phyloP scores from a whole-genome alignment of 1,284 basidiomycete species.

The Coniferiporia weirii region DNA sequence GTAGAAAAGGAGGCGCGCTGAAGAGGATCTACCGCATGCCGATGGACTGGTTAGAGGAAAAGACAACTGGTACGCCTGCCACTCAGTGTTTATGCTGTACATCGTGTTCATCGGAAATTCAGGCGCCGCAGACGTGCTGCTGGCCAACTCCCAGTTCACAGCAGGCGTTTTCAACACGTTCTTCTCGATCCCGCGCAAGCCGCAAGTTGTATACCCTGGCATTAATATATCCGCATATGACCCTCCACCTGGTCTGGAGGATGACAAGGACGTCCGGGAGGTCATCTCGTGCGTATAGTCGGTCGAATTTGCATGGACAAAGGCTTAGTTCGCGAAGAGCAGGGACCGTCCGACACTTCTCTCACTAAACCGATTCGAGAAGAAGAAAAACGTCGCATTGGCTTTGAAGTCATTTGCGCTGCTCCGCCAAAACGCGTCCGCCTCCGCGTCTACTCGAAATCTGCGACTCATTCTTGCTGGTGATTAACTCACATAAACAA shows the following conservation, averaged over 20 bases:
- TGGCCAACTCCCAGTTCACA: conserved; percentile 93
- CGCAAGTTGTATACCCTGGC: conserved; percentile 86
- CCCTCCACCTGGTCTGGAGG: conserved; percentile 31
- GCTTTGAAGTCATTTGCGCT: conserved; percentile 77
- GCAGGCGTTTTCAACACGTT: conserved; percentile 72
- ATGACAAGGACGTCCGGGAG: conserved; percentile 47
- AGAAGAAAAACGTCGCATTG: conserved; percentile 87
- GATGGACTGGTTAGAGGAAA: conserved; percentile 87
- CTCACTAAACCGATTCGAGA: conserved; percentile 94
- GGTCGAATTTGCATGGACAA: neutral
- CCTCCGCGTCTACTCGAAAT: conserved; percentile 19
- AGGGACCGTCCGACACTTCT: conserved; percentile 76
- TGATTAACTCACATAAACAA: conserved; percentile 24
- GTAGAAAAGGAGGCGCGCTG: conserved; percentile 43
- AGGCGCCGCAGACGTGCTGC: conserved; percentile 81
- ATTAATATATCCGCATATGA: conserved; percentile 78
- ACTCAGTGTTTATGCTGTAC: neutral
- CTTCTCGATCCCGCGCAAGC: conserved; percentile 65
- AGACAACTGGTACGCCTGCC: conserved; percentile 70
- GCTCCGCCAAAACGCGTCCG: conserved; percentile 28
- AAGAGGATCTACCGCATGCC: conserved; percentile 81
- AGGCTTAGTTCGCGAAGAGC: conserved; percentile 12
- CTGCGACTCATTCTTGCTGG: conserved; percentile 75
- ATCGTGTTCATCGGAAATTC: conserved; percentile 4
- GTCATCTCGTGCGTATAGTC: conserved; percentile 59